Conservation (phyloP, 495 filamentous ascomycete species). For the Aspergillus homomorphus region DNA sequence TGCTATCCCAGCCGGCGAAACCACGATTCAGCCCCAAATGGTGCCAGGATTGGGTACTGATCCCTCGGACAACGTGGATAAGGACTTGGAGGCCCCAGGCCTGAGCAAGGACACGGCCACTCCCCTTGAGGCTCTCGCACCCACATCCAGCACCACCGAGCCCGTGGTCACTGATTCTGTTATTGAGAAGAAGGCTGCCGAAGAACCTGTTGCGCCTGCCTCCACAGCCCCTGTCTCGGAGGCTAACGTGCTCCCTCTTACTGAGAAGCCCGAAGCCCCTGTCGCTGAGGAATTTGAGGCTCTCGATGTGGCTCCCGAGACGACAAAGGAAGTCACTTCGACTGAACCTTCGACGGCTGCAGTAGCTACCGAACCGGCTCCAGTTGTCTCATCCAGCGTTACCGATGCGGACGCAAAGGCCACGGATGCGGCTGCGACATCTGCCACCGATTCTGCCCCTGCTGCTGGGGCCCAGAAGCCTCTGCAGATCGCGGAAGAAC, state of each 20-base stretch:
- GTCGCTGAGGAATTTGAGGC: neutral
- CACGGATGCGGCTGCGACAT: neutral
- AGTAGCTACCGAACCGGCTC: neutral
- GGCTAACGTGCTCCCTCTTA: neutral
- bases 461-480: neutral
- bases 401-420: neutral
- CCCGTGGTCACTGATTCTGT: neutral
- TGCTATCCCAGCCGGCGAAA: neutral
- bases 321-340: constrained; percentile 5
- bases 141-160: constrained; percentile 4
- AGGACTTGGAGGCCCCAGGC: constrained; percentile 19
- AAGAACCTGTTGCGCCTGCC: neutral
- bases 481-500: neutral
- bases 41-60: constrained; percentile 21
- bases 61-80: constrained; percentile 14
- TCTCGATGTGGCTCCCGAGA: neutral
- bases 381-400: neutral
- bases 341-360: constrained; percentile 2
- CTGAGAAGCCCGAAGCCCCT: neutral
- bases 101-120: constrained; percentile 12
- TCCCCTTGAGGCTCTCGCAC: neutral
- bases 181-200: neutral
- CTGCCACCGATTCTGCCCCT: neutral
- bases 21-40: constrained; percentile 19
- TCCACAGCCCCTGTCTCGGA: neutral